phyloP scores from a whole-genome alignment of 345 rosid species.

The Populus nigra region DNA sequence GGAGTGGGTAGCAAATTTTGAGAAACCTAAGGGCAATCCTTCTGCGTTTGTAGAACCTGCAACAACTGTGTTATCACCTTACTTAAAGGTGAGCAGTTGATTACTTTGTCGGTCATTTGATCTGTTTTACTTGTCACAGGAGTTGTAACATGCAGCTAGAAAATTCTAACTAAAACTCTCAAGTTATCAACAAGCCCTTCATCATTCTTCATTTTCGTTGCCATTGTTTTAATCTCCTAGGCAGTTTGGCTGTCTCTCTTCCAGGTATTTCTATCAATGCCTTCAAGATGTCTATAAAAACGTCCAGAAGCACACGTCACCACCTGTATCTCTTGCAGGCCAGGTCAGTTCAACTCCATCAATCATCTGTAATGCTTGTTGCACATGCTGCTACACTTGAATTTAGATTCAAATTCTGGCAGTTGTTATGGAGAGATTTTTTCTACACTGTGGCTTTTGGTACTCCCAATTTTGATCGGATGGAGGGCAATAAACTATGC shows the following conservation, averaged over 20 bases:
- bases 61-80: conserved; percentile 87
- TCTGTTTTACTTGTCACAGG: not conserved
- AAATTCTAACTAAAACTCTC: conserved; percentile 1
- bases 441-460: conserved; percentile 84
- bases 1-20: conserved; percentile 94
- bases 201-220: not conserved
- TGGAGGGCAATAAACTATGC: conserved; percentile 79
- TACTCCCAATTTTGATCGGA: conserved; percentile 81
- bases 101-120: not conserved
- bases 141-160: not conserved
- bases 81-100: conserved; percentile 69
- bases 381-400: conserved; percentile 15
- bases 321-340: conserved; percentile 92
- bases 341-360: conserved; percentile 52
- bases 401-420: conserved; percentile 12
- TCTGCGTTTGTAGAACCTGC: conserved; percentile 82
- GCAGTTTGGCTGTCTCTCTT: conserved; percentile 98
- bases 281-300: conserved; percentile 55
- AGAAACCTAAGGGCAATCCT: conserved; percentile 96
- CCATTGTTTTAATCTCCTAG: conserved; percentile 23
- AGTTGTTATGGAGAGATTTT: conserved; percentile 94
- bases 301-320: conserved; percentile 67
- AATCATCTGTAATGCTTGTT: not conserved
- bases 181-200: not conserved
- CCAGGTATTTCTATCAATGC: conserved; percentile 90